These are phyloP conservation scores for Clarireedia paspali DNA, from an alignment of 2,329 filamentous ascomycete genomes.

Conservation along the genomic window DNA sequence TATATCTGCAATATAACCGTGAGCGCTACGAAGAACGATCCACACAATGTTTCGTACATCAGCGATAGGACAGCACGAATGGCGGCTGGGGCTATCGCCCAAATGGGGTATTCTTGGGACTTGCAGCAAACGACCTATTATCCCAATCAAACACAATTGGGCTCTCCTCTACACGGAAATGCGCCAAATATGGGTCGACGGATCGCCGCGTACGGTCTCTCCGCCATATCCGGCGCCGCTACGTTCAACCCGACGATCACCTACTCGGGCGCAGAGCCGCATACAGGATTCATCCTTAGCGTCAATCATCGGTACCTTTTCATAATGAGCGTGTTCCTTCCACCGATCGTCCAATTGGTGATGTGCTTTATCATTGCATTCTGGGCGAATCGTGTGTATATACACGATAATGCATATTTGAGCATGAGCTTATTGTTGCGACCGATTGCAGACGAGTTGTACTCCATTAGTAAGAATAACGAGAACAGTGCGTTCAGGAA, in stretches of 20 bases:
- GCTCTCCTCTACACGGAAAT: slow-evolving; percentile 28
- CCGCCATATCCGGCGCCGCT: slow-evolving; percentile 22
- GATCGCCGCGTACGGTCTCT: slow-evolving; percentile 32
- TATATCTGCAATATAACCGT: slow-evolving; percentile 36
- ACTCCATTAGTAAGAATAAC: slow-evolving; percentile 18
- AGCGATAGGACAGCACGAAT: slow-evolving; percentile 30
- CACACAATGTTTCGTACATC: slow-evolving; percentile 22
- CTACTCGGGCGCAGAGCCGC: slow-evolving; percentile 13
- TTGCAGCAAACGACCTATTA: slow-evolving; percentile 34
- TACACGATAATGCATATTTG: slow-evolving; percentile 22
- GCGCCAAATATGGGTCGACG: slow-evolving; percentile 30
- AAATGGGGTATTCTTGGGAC: slow-evolving; percentile 31
- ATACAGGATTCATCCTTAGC: slow-evolving; percentile 20
- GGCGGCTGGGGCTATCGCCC: slow-evolving; percentile 33
- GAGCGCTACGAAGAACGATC: slow-evolving; percentile 29
- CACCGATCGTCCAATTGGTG: slow-evolving; percentile 18
- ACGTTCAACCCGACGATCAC: slow-evolving; percentile 14
- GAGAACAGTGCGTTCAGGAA: slow-evolving; percentile 20
- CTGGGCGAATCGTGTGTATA: slow-evolving; percentile 23
- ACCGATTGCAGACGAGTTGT: slow-evolving; percentile 25
- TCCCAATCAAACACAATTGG: slow-evolving; percentile 35
- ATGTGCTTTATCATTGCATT: slow-evolving; percentile 22
- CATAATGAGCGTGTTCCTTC: slow-evolving; percentile 31
- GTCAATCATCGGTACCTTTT: slow-evolving; percentile 39
- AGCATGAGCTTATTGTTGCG: slow-evolving; percentile 22